Percentiles rank a stretch among this genome's conserved stretches.
These are phyloP conservation scores for Dillenia turbinata DNA, from an alignment of 164 flowering plant genomes.

Conservation along the genomic window DNA sequence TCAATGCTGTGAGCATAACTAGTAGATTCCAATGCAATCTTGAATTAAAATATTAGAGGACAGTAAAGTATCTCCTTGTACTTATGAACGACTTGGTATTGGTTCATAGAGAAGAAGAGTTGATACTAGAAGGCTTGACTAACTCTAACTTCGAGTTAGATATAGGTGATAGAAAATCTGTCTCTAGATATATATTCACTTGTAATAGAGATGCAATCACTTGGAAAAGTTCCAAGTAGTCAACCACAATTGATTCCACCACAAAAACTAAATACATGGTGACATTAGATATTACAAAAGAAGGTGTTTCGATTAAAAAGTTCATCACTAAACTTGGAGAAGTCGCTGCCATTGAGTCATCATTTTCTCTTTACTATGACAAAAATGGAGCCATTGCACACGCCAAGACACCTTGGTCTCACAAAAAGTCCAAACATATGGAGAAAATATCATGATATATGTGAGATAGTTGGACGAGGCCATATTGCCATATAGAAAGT, in stretches of 20 bases:
- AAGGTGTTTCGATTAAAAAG: background rate
- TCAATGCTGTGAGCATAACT: background rate
- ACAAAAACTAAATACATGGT: background rate
- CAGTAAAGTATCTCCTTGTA: background rate
- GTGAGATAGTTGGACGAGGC: background rate
- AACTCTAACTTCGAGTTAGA: background rate
- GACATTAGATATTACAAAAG: background rate
- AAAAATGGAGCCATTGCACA: conserved; percentile 10
- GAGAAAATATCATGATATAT: conserved; percentile 1
- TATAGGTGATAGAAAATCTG: background rate
- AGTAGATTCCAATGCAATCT: background rate
- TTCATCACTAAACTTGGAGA: background rate
- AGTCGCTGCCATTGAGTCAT: background rate
- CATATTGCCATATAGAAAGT: background rate
- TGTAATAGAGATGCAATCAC: background rate
- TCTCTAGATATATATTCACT: background rate
- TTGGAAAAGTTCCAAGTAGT: background rate
- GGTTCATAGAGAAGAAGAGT: background rate
- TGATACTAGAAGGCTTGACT: background rate
- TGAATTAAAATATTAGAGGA: background rate
- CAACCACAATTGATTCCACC: background rate
- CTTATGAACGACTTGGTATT: background rate
- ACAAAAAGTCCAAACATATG: conserved; percentile 7
- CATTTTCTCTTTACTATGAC: conserved; percentile 1
- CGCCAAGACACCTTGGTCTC: conserved; percentile 8